phyloP scores from a whole-genome alignment of 495 filamentous ascomycete genomes.

The Lepraria neglecta region DNA sequence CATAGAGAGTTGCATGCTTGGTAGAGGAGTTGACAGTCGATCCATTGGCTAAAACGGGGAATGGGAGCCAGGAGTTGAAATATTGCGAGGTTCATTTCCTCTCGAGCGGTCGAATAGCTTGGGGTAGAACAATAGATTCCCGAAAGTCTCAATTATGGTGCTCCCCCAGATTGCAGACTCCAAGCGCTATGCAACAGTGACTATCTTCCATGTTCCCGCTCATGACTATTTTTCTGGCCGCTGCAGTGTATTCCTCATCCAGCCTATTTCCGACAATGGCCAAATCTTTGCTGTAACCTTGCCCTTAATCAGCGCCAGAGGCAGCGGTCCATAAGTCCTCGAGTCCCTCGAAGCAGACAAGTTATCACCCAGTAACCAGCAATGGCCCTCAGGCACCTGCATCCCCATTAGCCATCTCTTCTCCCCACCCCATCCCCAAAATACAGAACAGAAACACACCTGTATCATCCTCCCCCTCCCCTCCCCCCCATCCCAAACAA shows the following conservation, averaged over 20 bases:
- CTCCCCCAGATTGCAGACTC: neutral
- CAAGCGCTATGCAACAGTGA: neutral
- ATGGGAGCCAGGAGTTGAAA: no score
- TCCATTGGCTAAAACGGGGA: no score
- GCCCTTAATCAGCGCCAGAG: conserved; percentile 74
- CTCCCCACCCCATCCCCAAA: no score
- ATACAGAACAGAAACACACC: conserved; percentile 40
- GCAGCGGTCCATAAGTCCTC: conserved; percentile 75
- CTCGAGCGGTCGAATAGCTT: no score
- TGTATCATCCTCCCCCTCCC: conserved; percentile 63
- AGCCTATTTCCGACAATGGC: conserved; percentile 46
- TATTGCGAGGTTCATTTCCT: no score
- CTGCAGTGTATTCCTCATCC: conserved; percentile 48
- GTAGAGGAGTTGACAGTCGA: no score
- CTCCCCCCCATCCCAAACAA: conserved; percentile 57
- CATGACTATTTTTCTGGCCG: conserved; percentile 18
- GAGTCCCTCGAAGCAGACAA: conserved; percentile 77
- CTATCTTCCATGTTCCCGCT: neutral
- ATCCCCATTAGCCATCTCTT: neutral
- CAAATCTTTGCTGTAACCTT: conserved; percentile 68
- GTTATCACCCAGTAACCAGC: conserved; percentile 85
- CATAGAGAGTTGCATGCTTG: no score
- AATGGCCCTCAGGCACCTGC: conserved; percentile 83
- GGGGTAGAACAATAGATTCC: neutral
- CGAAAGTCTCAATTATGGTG: neutral